Conservation (phyloP, 768 basidiomycete genomes). For the Mycena olivaceomarginata region DNA sequence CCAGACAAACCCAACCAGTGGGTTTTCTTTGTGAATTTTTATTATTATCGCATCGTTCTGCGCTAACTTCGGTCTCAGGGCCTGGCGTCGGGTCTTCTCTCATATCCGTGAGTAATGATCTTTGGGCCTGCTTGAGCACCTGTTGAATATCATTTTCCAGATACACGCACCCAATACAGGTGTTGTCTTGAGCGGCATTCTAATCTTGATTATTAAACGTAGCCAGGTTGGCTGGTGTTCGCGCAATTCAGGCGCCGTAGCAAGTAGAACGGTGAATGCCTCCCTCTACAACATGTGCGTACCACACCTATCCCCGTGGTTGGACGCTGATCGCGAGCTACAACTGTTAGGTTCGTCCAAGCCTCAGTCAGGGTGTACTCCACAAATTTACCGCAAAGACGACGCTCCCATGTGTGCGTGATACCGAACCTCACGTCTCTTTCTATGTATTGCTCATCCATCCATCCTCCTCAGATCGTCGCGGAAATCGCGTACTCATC, state of each 20-base stretch:
- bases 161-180: constrained; percentile 71
- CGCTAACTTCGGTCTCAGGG: constrained; percentile 51
- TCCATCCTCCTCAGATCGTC: constrained; percentile 62
- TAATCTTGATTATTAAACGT: background rate
- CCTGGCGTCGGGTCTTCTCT: constrained; percentile 65
- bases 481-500: constrained; percentile 76
- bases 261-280: constrained; percentile 75
- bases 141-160: constrained; percentile 48
- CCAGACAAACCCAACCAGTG: constrained; percentile 71
- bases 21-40: constrained; percentile 67
- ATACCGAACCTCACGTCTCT: background rate
- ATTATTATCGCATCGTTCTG: constrained; percentile 5
- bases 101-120: constrained; percentile 60
- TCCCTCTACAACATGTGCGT: constrained; percentile 75
- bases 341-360: constrained; percentile 62
- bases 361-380: constrained; percentile 63
- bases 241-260: constrained; percentile 75
- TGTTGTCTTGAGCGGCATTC: background rate
- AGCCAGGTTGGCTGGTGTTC: constrained; percentile 73
- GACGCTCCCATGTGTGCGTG: constrained; percentile 74
- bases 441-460: background rate
- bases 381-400: constrained; percentile 75
- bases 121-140: constrained; percentile 20
- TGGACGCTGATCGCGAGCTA: constrained; percentile 21
- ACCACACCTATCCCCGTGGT: background rate